Percentiles rank a stretch among this genome's conserved stretches.
Evolutionary conservation across 148 eudicot species (phyloP).

Genomic region (Nyssa sinensis): DNA sequence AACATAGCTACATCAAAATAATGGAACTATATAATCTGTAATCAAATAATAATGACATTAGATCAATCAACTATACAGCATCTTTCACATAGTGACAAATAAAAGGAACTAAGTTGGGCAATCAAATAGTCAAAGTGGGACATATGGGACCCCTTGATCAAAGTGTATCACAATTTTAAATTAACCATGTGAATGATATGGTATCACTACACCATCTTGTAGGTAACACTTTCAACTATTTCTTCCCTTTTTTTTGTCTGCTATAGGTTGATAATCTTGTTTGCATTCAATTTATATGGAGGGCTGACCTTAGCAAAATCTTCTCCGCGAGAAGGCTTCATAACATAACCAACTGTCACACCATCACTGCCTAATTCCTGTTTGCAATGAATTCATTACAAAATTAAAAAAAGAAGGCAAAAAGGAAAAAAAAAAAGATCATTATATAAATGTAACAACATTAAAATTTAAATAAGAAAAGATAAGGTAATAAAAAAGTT

Average conservation of each 20-base stretch:
- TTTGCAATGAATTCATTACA: background rate
- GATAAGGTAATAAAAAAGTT: background rate
- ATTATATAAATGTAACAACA: background rate
- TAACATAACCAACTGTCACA: constrained; percentile 68
- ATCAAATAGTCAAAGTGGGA: background rate
- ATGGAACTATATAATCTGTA: background rate
- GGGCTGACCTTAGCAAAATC: constrained; percentile 90
- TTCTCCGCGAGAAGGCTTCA: constrained; percentile 92
- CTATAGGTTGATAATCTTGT: background rate
- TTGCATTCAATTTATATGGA: background rate
- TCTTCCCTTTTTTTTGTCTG: background rate
- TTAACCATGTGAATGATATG: background rate
- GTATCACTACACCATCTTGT: background rate
- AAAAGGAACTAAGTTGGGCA: background rate
- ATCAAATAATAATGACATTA: background rate
- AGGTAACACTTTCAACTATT: background rate
- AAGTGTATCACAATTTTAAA: background rate
- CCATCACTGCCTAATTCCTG: constrained; percentile 49
- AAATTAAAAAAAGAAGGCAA: constrained; percentile 2
- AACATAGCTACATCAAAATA: background rate
- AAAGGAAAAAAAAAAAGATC: background rate
- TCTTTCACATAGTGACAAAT: background rate
- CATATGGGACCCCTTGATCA: background rate
- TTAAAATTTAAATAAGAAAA: background rate
- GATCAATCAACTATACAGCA: background rate